A percentile compares a stretch with the other conserved stretches of the same genome.
These are phyloP conservation scores for Pilatotrama ljubarskyi DNA, from an alignment of 768 basidiomycete genomes.

Conservation along the genomic window DNA sequence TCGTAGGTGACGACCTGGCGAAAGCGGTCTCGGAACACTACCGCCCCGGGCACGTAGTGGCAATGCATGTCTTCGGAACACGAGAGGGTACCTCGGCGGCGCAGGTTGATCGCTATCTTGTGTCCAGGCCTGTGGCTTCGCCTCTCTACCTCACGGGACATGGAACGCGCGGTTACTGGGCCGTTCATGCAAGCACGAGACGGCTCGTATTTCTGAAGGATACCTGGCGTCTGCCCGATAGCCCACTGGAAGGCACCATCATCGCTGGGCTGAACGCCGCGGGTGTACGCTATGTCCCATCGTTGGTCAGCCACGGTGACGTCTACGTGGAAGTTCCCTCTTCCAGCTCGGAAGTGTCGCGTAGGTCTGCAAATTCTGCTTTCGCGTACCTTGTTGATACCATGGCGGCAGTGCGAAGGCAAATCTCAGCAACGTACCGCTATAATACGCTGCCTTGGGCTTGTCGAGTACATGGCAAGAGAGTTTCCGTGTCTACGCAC, in stretches of 20 bases:
- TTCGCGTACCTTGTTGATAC: too few relatives aligned
- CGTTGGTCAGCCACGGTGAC: neutral
- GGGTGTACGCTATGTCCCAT: neutral
- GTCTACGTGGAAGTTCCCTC: neutral
- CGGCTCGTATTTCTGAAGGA: slow-evolving; percentile 12
- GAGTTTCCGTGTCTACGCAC: neutral
- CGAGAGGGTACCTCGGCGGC: too few relatives aligned
- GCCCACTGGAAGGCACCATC: neutral
- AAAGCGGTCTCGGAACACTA: slow-evolving; percentile 6
- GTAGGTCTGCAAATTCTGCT: neutral
- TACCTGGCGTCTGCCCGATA: neutral
- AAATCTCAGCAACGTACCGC: neutral
- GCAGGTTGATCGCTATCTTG: neutral
- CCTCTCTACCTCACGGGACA: neutral
- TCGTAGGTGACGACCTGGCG: neutral
- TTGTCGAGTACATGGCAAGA: neutral
- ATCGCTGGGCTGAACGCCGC: neutral
- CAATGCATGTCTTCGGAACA: neutral
- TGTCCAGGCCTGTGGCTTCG: slow-evolving; percentile 11
- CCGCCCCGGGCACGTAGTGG: neutral
- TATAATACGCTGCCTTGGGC: neutral
- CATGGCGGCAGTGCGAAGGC: neutral
- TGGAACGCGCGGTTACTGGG: slow-evolving; percentile 14
- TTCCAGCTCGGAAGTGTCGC: too few relatives aligned
- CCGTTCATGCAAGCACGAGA: neutral